A percentile compares a stretch with the other conserved stretches of the same genome.
phyloP scores from a whole-genome alignment of 768 basidiomycete species.

The Phylloporus sp. region DNA sequence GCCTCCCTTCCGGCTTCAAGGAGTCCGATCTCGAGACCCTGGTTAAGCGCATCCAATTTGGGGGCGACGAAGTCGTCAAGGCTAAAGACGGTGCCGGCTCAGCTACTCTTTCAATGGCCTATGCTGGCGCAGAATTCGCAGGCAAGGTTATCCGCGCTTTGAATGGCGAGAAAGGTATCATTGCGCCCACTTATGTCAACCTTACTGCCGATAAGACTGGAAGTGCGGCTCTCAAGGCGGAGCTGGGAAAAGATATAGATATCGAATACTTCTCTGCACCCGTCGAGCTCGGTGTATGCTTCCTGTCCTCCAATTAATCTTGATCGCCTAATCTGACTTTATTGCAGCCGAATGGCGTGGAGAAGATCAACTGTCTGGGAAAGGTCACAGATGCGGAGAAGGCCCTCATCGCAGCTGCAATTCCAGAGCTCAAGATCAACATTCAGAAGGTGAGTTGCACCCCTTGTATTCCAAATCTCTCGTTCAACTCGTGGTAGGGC shows the following conservation, averaged over 20 bases:
- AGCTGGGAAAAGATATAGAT: conserved; percentile 68
- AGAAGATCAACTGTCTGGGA: conserved; percentile 79
- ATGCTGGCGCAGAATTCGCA: conserved; percentile 89
- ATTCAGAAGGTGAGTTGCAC: conserved; percentile 56
- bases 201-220: conserved; percentile 67
- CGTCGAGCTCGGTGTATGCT: conserved; percentile 78
- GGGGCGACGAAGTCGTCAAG: conserved; percentile 97
- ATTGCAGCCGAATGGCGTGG: conserved; percentile 69
- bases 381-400: conserved; percentile 66
- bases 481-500: conserved; percentile 16
- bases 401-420: conserved; percentile 68
- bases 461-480: not conserved
- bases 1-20: conserved; percentile 58
- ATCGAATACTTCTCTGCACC: conserved; percentile 86
- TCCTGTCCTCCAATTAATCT: not conserved
- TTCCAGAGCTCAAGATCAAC: conserved; percentile 72
- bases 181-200: conserved; percentile 82
- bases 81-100: conserved; percentile 91
- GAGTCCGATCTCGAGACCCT: conserved; percentile 51
- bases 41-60: conserved; percentile 86
- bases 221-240: conserved; percentile 67
- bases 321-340: conserved; percentile 3
- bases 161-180: conserved; percentile 83
- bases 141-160: conserved; percentile 76
- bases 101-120: conserved; percentile 96